Base-by-base conservation (phyloP, 164 flowering plant species). In the Kalanchoe fedtschenkoi region DNA sequence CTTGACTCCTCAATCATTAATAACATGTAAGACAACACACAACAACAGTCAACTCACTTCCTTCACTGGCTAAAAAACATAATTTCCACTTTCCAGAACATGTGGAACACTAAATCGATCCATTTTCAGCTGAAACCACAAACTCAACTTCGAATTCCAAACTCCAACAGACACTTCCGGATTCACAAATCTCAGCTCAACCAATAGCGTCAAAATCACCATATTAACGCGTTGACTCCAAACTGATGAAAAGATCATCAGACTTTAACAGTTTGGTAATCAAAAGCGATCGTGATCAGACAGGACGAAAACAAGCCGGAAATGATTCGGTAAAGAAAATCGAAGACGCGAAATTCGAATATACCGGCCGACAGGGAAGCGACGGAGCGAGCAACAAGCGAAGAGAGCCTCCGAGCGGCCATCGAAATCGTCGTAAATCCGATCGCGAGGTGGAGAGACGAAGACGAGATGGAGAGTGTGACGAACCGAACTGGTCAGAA, bases 321-420 rank as follows among this genome's bases (percentile, higher is more conserved):
- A 10, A 38, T 38, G 61, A 60, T 35, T 37, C 28, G 16, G 8
- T 17, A 42, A 11, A 51, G 4, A 24, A 51, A 51, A 11, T 17
- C 17, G 56, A 51, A 10, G 32, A 17, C 13, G 15, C 7, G 3
- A 10, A 28, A 24, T 7, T 58, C 51, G 16, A 62, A 37, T 19
- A 9, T 54, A 71, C 78, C 69, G 30, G 19, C 6, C 29, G 62
- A 65, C 13, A 63, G 5, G 17, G 63, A 62, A 39, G 67, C 55
- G 41, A 71, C 24, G 2, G 80, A 67, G 28, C 77, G 77, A 65
- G 77, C 67, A 24, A 77, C 67, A 19, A 77, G 39, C 4, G 65
- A 61, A 3, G 78, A 72, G 19, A 72, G 62, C 67, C 65, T 72
- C 63, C 68, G 34, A 44, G 71, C 61, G 35, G 80, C 76, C 74